Base-by-base conservation (phyloP, 306 rosid species). In the Cicer bijugum region DNA sequence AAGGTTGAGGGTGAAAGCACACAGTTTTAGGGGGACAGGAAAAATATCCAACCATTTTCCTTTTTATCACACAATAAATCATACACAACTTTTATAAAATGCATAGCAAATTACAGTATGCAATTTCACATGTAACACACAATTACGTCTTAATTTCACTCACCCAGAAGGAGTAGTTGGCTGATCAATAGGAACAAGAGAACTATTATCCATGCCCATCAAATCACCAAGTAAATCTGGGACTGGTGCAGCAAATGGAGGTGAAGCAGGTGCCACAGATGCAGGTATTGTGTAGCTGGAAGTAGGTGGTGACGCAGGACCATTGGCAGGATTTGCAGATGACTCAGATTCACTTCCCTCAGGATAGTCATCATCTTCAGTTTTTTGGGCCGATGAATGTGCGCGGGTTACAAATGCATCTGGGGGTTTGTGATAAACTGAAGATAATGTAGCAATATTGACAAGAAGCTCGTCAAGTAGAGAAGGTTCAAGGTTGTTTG, bases 381-480 rank as follows among this genome's bases (percentile, higher is more conserved):
- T 83, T 88, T 57, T 91, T 63, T 76, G 92, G 72, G 88, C 80
- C 56, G 88, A 78, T 39, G 92, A 47, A 82, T 82, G 89, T 69
- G 82, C 81, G 39, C 96, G 97, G 39, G 96, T 91, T 12, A 94
- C 93, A 85, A 94, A 94, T 58, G 96, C 93, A 65, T 94, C 97
- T 17, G 97, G 97, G n/a, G 97, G 95, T 84, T 94, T 94, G 89
- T 94, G 99, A 89, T 94, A 94, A 69, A 94, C 97, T 59, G 99
- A 94, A 80, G 99, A 89, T 75, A 94, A 76, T 9, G 99, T 94
- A 61, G 99, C 97, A 84, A 94, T 87, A 88, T 94, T 91, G 79
- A 96, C 93, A 69, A 91, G 99, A 60, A 94, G 97, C 85, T 91
- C 99, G 69, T 91, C 99, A 76, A 94, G 97, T 65, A 94, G 97